phyloP scores from a whole-genome alignment of 306 rosid species.

The Astragalus membranaceus region DNA sequence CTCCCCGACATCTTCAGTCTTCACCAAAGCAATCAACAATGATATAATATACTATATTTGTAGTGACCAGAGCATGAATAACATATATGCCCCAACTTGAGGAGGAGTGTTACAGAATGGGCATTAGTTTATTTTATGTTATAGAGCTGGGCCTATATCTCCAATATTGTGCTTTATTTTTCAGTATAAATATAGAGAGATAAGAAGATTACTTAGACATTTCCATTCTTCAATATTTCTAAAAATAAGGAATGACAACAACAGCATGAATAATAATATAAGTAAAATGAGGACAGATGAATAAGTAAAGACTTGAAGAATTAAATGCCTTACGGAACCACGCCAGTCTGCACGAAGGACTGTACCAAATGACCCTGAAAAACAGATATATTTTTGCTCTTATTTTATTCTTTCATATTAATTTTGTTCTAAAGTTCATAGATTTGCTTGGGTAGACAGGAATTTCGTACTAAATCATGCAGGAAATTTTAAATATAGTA shows the following conservation, averaged over 20 bases:
- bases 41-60: not conserved
- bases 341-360: slow-evolving; percentile 94
- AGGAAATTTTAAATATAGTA: slow-evolving; percentile 18
- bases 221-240: not conserved
- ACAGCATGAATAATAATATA: not conserved
- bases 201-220: not conserved
- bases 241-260: not conserved
- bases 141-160: not conserved
- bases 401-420: slow-evolving; percentile 8
- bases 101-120: not conserved
- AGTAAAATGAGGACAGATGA: slow-evolving; percentile 6
- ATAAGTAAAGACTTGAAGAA: not conserved
- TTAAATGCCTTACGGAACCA: slow-evolving; percentile 74
- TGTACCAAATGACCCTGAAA: slow-evolving; percentile 93
- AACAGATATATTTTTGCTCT: slow-evolving; percentile 14
- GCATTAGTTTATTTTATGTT: not conserved
- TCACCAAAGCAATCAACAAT: not conserved
- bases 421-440: not conserved
- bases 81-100: not conserved
- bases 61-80: not conserved
- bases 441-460: not conserved
- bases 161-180: not conserved
- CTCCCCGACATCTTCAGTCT: not conserved
- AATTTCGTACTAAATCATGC: not conserved
- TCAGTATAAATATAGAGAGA: not conserved